Conservation (phyloP, 2,329 filamentous ascomycete species). For the Neopestalotiopsis sp. region DNA sequence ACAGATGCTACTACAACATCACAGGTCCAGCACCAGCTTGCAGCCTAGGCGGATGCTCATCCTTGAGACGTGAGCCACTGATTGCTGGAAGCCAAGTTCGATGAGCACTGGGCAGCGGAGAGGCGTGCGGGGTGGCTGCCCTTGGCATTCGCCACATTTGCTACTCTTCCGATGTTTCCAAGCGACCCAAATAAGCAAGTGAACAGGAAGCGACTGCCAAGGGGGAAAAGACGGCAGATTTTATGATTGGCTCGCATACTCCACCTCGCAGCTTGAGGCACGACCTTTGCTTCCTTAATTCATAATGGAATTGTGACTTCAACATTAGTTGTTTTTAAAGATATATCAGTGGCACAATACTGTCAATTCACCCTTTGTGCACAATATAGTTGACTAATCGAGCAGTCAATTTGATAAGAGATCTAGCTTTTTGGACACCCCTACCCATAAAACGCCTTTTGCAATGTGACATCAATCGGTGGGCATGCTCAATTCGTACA, state of each 20-base stretch:
- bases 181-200: background rate
- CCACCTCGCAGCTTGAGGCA: background rate
- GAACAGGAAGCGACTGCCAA: background rate
- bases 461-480: background rate
- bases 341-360: too few relatives aligned
- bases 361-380: background rate
- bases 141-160: slow-evolving; percentile 1
- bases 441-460: background rate
- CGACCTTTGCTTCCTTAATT: too few relatives aligned
- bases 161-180: background rate
- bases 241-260: background rate
- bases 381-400: background rate
- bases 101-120: background rate
- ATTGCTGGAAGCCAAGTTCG: background rate
- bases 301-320: too few relatives aligned
- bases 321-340: too few relatives aligned
- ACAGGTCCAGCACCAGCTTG: background rate
- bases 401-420: background rate
- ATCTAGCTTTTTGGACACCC: background rate
- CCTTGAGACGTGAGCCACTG: background rate
- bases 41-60: background rate
- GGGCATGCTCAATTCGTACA: background rate
- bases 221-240: background rate
- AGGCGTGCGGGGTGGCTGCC: background rate
- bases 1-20: too few relatives aligned